Evolutionary conservation across 1,284 basidiomycete species (phyloP).

Genomic region (Chalciporus sp.): DNA sequence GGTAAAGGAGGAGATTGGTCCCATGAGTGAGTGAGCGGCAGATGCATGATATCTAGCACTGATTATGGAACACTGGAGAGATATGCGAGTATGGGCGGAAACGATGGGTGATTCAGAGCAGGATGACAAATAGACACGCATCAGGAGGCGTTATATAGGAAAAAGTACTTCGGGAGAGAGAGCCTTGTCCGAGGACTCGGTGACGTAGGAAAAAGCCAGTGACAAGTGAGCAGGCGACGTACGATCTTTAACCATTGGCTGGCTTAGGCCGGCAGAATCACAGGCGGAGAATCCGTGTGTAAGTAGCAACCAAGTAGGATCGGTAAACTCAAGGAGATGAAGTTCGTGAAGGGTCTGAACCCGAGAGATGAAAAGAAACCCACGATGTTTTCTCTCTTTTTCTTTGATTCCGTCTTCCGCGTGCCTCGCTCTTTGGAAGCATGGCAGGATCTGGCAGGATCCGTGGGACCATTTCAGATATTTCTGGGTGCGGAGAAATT

Average conservation of each 20-base stretch:
- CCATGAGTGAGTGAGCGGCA: neutral
- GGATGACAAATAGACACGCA: neutral
- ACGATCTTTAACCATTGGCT: neutral
- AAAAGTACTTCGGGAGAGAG: neutral
- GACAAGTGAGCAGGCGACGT: neutral
- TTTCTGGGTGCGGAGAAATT: slow-evolving; percentile 1
- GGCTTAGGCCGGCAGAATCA: neutral
- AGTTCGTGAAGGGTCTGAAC: slow-evolving; percentile 7
- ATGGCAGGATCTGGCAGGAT: neutral
- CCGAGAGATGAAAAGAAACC: slow-evolving; percentile 7
- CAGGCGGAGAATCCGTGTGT: neutral
- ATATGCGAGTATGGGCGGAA: neutral
- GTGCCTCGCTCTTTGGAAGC: slow-evolving; percentile 15
- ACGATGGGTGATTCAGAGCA: no score
- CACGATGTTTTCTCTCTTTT: slow-evolving; percentile 20
- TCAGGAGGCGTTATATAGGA: neutral
- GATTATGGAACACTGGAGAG: neutral
- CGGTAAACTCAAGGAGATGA: no score
- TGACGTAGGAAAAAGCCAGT: neutral
- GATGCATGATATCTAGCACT: slow-evolving; percentile 11
- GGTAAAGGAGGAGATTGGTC: slow-evolving; percentile 11
- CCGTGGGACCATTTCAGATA: slow-evolving; percentile 10
- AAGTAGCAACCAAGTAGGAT: neutral
- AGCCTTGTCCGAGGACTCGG: neutral
- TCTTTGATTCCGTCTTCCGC: slow-evolving; percentile 3